Base-by-base conservation (phyloP, 768 basidiomycete species). In the Termitomyces sp. region DNA sequence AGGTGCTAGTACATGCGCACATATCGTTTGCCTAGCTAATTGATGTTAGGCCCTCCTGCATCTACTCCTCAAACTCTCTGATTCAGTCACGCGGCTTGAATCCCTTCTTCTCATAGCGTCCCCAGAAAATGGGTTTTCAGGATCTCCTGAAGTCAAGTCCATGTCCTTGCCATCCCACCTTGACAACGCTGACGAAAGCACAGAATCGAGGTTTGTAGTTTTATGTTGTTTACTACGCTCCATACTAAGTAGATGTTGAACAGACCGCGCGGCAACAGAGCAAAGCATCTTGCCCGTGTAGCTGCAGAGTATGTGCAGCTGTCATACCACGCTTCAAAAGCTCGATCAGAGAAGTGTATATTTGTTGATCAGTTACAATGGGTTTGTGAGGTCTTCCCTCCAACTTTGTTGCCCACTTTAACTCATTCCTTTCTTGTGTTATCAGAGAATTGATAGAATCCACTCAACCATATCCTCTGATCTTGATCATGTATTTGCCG, bases 301-400 rank as follows among this genome's bases (percentile, higher is more conserved):
- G 92, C 94, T 14, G 79, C 85, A 9, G 97, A 98, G 71, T 98
- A 96, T 67, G 90, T 84, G 10, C 95, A 98, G 67, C 79, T 98
- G 20, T 77, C 94, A 26, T 99, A 99, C 69, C 90, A 97, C 62
- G 81, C 84, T 26, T 81, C 84, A 20, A 96, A 97, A 70, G 93
- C 95, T 11, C 77, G 82, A 6, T 72, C 74, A 10, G 90, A 94
- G 64, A 81, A 83, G 2, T 94, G 93, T 61, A 82, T 77, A 2
- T 94, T 92, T 62, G 85, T 96, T 3, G 81, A 87, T 55, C 88
- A 90, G 62, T 80, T 95, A 5, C 86, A 92, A 78, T 90, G 89
- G 82, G 96, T 98, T 68, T 70, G 76, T 79, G 58, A 68, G 62
- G 63, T 60, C 64, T 57, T 58, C 53, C 51, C 45, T 56, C 28